phyloP scores from a whole-genome alignment of 257 asterid species.

The Fraxinus quadrangulata region DNA sequence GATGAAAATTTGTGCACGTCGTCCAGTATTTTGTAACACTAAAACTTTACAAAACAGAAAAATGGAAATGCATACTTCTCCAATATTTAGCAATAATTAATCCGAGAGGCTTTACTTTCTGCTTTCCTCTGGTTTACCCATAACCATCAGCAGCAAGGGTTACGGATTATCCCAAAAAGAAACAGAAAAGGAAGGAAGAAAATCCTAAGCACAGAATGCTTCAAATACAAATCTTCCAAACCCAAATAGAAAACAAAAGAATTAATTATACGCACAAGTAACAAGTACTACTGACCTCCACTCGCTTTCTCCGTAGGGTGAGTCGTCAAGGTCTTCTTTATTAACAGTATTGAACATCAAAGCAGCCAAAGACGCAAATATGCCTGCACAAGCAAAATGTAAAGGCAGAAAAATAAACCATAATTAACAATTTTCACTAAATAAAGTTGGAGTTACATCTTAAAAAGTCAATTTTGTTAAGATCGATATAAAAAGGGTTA shows the following conservation, averaged over 20 bases:
- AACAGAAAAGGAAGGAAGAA: not conserved
- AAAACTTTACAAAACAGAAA: no score
- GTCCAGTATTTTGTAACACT: not conserved
- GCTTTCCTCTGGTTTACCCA: no score
- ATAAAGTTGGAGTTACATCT: no score
- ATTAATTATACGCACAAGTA: not conserved
- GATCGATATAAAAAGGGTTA: not conserved
- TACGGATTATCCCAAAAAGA: not conserved
- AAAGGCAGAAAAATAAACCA: not conserved
- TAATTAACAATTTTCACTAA: no score
- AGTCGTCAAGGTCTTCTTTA: conserved; percentile 89
- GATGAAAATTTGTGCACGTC: not conserved
- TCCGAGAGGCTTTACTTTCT: no score
- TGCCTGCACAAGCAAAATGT: conserved; percentile 45
- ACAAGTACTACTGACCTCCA: conserved; percentile 60
- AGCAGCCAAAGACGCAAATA: conserved; percentile 89
- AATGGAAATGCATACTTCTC: not conserved
- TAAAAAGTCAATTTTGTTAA: not conserved
- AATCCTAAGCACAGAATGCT: not conserved
- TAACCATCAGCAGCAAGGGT: no score
- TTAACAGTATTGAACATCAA: conserved; percentile 96
- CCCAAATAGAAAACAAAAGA: not conserved
- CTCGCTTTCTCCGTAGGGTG: conserved; percentile 85
- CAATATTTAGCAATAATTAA: not conserved
- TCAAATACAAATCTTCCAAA: not conserved